Conservation (phyloP, 2,329 filamentous ascomycete genomes). For the Byssoonygena ceratinophila region DNA sequence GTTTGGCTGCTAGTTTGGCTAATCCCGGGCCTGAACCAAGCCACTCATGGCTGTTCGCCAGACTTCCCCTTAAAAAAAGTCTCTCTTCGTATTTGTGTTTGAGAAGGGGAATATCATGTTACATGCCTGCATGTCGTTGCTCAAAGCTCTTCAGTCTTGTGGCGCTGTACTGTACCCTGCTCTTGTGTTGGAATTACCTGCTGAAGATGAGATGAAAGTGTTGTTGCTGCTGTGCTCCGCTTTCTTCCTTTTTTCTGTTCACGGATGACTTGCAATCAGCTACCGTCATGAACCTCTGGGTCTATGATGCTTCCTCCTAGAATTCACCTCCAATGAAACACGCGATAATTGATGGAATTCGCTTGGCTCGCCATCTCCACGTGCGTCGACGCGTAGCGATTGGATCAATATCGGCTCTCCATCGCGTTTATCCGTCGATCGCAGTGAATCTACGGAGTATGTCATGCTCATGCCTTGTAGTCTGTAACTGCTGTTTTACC, state of each 20-base stretch:
- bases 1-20: too few relatives aligned
- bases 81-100: slow-evolving; percentile 6
- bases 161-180: slow-evolving; percentile 2
- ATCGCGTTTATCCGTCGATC: slow-evolving; percentile 12
- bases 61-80: background rate
- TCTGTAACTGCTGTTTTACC: too few relatives aligned
- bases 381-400: slow-evolving; percentile 13
- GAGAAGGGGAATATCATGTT: background rate
- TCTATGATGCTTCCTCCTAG: background rate
- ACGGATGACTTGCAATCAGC: background rate
- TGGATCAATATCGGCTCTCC: slow-evolving; percentile 1
- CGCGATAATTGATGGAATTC: background rate
- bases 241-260: background rate
- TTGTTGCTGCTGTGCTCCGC: slow-evolving; percentile 5
- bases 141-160: slow-evolving; percentile 6
- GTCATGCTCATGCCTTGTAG: too few relatives aligned
- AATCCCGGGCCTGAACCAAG: too few relatives aligned
- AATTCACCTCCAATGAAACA: slow-evolving; percentile 5
- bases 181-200: slow-evolving; percentile 3
- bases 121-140: slow-evolving; percentile 2
- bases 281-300: background rate
- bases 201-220: too few relatives aligned
- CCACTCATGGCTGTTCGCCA: background rate
- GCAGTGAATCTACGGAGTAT: too few relatives aligned
- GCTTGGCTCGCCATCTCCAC: slow-evolving; percentile 6